Evolutionary conservation across 1,139 yeast genomes (phyloP), one percentile per base, ranked within the genome.

Genomic region (Candida glucosophila): DNA sequence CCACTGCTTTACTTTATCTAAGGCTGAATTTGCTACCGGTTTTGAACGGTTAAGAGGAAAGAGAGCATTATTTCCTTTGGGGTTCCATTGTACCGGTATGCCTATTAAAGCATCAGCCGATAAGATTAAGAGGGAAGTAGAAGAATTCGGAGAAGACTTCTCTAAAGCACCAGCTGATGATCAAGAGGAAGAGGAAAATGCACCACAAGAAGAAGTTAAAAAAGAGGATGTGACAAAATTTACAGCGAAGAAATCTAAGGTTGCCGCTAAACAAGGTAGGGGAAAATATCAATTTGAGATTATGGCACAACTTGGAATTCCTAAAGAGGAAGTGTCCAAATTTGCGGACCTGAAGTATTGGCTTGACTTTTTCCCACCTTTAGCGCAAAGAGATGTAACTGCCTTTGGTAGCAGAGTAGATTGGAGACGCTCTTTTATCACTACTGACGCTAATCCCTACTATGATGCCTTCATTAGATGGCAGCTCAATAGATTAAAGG

Each of bases 1-100:
- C 29, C 99, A 92, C 55, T 76, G 88, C 41, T 92, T 90, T 63
- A 90, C 98, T 21, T 67, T 90, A 42, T 85, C 97, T 32, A 92
- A 92, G 59, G 93, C 77, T 28, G 99, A 92, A 55, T 92, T 81
- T 53, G 81, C 92, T 28, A 69, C 83, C 31, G 97, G 98, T 31
- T 92, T 80, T 49, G 95, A 90, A 59, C 77, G 97, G 58, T 81
- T 92, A 90, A 69, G 72, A 47, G 97, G 97, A 38, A 85, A 81
- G 58, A 73, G 81, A 44, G 95, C 96, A 18, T 64, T 90, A 36
- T 90, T 85, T 61, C 98, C 99, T 27, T 69, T 92, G 34, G 99
- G 98, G 28, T 90, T 90, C 77, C 99, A 90, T 58, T 92, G 98
- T 70, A 90, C 98, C 22, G 99, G 99, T 67, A 81, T 90, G 96